Conservation (phyloP, 345 rosid species). For the Clausena lansium region DNA sequence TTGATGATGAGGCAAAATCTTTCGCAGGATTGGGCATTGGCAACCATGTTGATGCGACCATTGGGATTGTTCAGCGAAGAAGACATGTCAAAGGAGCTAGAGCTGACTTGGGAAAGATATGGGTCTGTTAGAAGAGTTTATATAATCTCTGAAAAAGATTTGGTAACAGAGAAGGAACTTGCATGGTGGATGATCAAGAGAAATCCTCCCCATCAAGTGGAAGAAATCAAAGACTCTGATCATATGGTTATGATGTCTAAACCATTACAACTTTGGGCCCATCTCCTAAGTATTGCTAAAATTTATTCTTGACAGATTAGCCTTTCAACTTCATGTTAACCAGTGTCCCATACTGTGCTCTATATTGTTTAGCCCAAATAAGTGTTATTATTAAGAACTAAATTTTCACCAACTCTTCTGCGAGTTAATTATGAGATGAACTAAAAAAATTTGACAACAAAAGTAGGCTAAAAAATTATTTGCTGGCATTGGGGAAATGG, state of each 20-base stretch:
- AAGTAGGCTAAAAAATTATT: no score
- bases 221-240: slow-evolving; percentile 42
- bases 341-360: no score
- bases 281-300: slow-evolving; percentile 28
- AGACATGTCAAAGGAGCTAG: slow-evolving; percentile 36
- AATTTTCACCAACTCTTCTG: no score
- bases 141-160: slow-evolving; percentile 39
- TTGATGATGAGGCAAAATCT: not conserved
- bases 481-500: no score
- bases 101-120: slow-evolving; percentile 33
- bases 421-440: no score
- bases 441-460: no score
- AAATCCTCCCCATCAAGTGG: slow-evolving; percentile 49
- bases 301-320: slow-evolving; percentile 4
- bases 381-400: no score
- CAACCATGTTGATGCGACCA: slow-evolving; percentile 43
- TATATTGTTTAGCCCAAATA: no score
- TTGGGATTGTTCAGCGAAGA: slow-evolving; percentile 31
- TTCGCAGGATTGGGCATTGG: slow-evolving; percentile 47
- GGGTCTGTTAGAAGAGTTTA: slow-evolving; percentile 48
- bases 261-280: slow-evolving; percentile 28
- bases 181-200: slow-evolving; percentile 41
- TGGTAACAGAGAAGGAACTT: slow-evolving; percentile 19
- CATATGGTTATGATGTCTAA: slow-evolving; percentile 59
- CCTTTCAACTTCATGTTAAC: no score